Evolutionary conservation across 1,284 basidiomycete species (phyloP).

Genomic region (Austroboletus niveus): DNA sequence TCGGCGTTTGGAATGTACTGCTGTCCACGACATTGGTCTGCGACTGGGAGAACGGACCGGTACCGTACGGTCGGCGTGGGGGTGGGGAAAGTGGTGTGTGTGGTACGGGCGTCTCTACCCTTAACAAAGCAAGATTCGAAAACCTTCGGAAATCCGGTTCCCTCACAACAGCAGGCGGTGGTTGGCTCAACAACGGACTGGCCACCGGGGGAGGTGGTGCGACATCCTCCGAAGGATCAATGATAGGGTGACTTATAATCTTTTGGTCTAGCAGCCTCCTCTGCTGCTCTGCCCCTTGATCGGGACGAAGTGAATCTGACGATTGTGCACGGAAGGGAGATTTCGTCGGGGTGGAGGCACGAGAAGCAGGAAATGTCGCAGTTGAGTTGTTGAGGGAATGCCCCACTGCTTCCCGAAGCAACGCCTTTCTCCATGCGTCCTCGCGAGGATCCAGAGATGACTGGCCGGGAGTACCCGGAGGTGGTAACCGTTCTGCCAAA

Average conservation of each 20-base stretch:
- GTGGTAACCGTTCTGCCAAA: slow-evolving; percentile 68
- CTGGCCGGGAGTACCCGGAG: slow-evolving; percentile 56
- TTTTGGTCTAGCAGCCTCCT: slow-evolving; percentile 28
- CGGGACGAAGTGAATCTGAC: slow-evolving; percentile 37
- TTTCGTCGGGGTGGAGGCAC: slow-evolving; percentile 30
- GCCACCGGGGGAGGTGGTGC: slow-evolving; percentile 16
- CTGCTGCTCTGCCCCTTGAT: slow-evolving; percentile 25
- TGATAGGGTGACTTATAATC: slow-evolving; percentile 30
- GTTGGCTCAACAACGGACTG: slow-evolving; percentile 2
- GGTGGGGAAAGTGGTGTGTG: slow-evolving; percentile 61
- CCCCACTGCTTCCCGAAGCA: slow-evolving; percentile 70
- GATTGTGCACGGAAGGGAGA: slow-evolving; percentile 34
- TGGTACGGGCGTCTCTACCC: slow-evolving; percentile 55
- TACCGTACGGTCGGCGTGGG: slow-evolving; percentile 50
- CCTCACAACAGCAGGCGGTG: slow-evolving; percentile 14
- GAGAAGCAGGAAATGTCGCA: slow-evolving; percentile 30
- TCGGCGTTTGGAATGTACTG: slow-evolving; percentile 6
- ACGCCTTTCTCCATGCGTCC: slow-evolving; percentile 65
- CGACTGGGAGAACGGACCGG: slow-evolving; percentile 51
- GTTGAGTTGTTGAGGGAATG: slow-evolving; percentile 64
- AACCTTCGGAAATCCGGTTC: slow-evolving; percentile 29
- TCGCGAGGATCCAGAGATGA: slow-evolving; percentile 55
- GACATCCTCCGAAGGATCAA: slow-evolving; percentile 29
- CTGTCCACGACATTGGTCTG: slow-evolving; percentile 42
- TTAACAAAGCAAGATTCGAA: slow-evolving; percentile 36